phyloP scores from a whole-genome alignment of 2,329 filamentous ascomycete species.

The Sporothrix mexicana region DNA sequence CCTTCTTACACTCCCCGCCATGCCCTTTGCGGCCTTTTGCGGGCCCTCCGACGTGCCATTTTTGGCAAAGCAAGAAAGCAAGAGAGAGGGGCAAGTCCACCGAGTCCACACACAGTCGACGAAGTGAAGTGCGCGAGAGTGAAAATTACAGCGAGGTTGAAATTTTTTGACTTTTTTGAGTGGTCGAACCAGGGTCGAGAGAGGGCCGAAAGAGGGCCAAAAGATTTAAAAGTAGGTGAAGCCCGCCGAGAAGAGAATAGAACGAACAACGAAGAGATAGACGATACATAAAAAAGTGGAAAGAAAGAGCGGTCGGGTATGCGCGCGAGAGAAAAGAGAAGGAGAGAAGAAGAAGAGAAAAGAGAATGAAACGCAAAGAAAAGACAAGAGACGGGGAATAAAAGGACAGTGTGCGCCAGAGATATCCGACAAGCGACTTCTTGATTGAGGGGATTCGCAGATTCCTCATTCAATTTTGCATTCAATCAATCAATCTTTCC shows the following conservation, averaged over 20 bases:
- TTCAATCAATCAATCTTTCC: slow-evolving; percentile 23
- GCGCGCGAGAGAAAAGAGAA: neutral
- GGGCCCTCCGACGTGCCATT: slow-evolving; percentile 25
- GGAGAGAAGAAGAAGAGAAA: slow-evolving; percentile 18
- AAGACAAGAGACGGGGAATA: slow-evolving; percentile 9
- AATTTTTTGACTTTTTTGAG: slow-evolving; percentile 14
- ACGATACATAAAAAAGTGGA: slow-evolving; percentile 7
- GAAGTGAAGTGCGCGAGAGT: slow-evolving; percentile 8
- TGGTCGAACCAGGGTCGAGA: neutral
- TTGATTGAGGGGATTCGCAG: neutral
- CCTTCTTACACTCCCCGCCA: slow-evolving; percentile 18
- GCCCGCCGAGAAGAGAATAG: neutral
- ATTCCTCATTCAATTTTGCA: slow-evolving; percentile 2
- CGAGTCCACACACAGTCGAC: neutral
- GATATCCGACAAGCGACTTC: neutral
- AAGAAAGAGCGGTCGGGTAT: slow-evolving; percentile 29
- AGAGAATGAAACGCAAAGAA: slow-evolving; percentile 6
- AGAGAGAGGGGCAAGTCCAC: slow-evolving; percentile 17
- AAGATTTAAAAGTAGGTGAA: slow-evolving; percentile 22
- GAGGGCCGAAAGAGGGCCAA: neutral
- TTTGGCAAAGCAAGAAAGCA: slow-evolving; percentile 11
- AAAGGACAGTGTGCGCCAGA: neutral
- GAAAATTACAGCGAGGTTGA: slow-evolving; percentile 13
- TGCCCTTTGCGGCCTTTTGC: slow-evolving; percentile 32
- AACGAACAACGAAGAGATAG: neutral